Base-by-base conservation (phyloP, 495 filamentous ascomycete genomes). In the Neurospora discreta region DNA sequence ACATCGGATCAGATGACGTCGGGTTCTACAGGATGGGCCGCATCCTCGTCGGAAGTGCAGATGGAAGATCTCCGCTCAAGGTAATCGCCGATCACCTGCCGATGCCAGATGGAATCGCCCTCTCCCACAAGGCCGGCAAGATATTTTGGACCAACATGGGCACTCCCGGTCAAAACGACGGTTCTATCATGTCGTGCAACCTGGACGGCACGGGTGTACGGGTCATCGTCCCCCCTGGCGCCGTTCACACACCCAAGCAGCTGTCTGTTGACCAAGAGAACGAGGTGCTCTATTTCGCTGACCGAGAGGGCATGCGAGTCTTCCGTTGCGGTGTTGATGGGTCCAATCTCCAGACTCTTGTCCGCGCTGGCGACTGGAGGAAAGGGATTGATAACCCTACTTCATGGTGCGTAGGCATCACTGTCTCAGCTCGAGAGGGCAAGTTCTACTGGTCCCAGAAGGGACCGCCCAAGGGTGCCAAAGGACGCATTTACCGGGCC, bases 401-500 rank as follows among this genome's bases (percentile, higher is more conserved):
- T 1, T 78, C 77, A 0, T 88, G 86, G 87, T 87, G 84, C 73
- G 86, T 89, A 7, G 86, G 87, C 0, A 81, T 89, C 39, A 76
- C 81, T 0, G 69, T 89, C 41, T 80, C 82, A 46, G 71, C 69
- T 1, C 68, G 74, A 1, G 76, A 73, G 9, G 80, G 79, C 2
- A 75, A 84, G 36, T 69, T 89, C n/a, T 88, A 86, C 77, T 89
- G 86, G 86, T 85, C 86, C 0, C 87, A 88, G 71, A 88, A 88
- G 75, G 87, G 87, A 0, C 80, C 79, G 6, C 80, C 80, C 30
- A 88, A 88, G 71, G 81, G 75, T 3, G 74, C 73, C 0, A 75
- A 80, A 39, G 86, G 87, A 1, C 78, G 79, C 23, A 85, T 89
- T 39, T 85, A 86, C 76, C 75, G 82, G 26, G 82, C 84, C 0